Percentiles rank a stretch among this genome's conserved stretches.
Conservation (phyloP, 305 asterid genomes). For the Solanum chacoense region DNA sequence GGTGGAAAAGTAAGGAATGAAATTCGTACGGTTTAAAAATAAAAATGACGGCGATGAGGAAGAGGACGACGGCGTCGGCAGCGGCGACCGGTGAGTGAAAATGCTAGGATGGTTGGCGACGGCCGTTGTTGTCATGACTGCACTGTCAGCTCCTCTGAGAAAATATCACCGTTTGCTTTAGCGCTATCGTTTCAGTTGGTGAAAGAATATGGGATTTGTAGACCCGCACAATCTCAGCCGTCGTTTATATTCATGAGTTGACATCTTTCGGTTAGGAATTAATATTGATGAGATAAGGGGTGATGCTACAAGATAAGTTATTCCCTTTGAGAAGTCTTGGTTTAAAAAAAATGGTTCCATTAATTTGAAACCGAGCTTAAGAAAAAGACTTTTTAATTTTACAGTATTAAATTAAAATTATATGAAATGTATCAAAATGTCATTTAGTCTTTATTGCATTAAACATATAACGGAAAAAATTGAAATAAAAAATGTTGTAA, state of each 20-base stretch:
- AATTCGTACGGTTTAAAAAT: neutral
- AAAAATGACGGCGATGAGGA: slow-evolving; percentile 1
- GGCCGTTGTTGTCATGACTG: neutral
- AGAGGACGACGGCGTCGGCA: slow-evolving; percentile 2
- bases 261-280: neutral
- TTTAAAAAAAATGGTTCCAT: too few species aligned
- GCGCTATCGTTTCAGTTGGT: neutral
- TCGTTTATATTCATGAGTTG: neutral
- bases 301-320: neutral
- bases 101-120: neutral
- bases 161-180: neutral
- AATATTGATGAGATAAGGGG: neutral
- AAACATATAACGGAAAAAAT: rapidly evolving
- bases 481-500: too few species aligned
- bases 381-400: too few species aligned
- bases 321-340: neutral
- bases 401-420: too few species aligned
- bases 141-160: neutral
- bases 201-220: neutral
- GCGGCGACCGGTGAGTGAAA: slow-evolving; percentile 5
- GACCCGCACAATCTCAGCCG: neutral
- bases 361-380: neutral
- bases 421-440: too few species aligned
- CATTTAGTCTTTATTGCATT: rapidly evolving
- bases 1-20: neutral